Evolutionary conservation across 1,139 yeast genomes (phyloP).

Genomic region (Saccharomyces hybrid): DNA sequence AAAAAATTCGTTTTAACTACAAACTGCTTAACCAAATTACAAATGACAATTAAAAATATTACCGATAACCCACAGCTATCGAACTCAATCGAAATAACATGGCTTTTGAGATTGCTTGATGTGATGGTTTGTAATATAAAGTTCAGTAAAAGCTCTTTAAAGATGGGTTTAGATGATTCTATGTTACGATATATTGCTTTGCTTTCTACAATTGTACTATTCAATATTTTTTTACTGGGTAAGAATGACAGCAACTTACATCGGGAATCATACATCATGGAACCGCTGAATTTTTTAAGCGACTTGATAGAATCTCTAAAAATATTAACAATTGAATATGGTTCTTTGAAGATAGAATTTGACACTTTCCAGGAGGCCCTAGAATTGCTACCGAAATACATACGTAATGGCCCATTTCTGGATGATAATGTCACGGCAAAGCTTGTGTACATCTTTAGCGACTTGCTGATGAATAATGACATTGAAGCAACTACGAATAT

Average conservation of each 20-base stretch:
- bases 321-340: slow-evolving; percentile 16
- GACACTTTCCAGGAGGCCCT: slow-evolving; percentile 13
- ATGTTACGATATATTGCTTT: slow-evolving; percentile 29
- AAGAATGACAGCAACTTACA: slow-evolving; percentile 39
- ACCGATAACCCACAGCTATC: slow-evolving; percentile 11
- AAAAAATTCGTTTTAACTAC: slow-evolving; percentile 11
- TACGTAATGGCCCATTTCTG: slow-evolving; percentile 19
- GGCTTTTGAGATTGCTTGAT: slow-evolving; percentile 15
- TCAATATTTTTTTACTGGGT: slow-evolving; percentile 38
- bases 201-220: slow-evolving; percentile 37
- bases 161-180: slow-evolving; percentile 4
- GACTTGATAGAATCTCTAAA: slow-evolving; percentile 35
- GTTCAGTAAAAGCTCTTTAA: slow-evolving; percentile 3
- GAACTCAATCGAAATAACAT: slow-evolving; percentile 8
- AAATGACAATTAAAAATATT: slow-evolving; percentile 19
- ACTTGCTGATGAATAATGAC: slow-evolving; percentile 24
- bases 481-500: slow-evolving; percentile 9
- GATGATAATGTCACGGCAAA: slow-evolving; percentile 28
- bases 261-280: slow-evolving; percentile 40
- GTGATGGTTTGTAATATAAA: slow-evolving; percentile 18
- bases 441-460: slow-evolving; percentile 25
- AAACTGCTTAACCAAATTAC: slow-evolving; percentile 13
- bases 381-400: slow-evolving; percentile 18
- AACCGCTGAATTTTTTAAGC: slow-evolving; percentile 38
- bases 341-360: slow-evolving; percentile 6